These are phyloP conservation scores for Pouteria campechiana DNA, from an alignment of 179 eudicot species.

Conservation along the genomic window DNA sequence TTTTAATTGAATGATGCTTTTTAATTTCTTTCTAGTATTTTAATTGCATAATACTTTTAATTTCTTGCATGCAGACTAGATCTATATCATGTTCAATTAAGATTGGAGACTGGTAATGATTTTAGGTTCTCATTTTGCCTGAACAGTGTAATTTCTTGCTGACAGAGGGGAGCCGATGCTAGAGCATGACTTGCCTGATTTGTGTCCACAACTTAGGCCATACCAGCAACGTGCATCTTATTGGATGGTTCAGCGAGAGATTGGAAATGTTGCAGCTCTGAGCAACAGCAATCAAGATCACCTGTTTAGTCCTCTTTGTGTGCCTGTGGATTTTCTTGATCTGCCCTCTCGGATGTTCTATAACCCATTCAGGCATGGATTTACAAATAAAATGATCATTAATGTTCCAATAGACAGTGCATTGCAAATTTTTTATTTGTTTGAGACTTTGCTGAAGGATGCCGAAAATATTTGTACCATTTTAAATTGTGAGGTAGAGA, in stretches of 20 bases:
- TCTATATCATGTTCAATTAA: background rate
- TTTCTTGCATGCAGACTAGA: too few relatives aligned
- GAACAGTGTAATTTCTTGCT: background rate
- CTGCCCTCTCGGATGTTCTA: slow-evolving; percentile 55
- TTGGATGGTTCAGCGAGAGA: slow-evolving; percentile 95
- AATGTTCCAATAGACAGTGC: too few relatives aligned
- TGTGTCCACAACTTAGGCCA: slow-evolving; percentile 89
- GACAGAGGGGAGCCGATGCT: slow-evolving; percentile 65
- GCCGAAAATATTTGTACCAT: too few relatives aligned
- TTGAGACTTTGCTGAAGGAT: too few relatives aligned
- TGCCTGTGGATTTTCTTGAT: slow-evolving; percentile 65
- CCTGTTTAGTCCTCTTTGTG: slow-evolving; percentile 51
- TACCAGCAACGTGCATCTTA: slow-evolving; percentile 93
- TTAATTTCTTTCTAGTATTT: too few relatives aligned
- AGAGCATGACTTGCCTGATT: slow-evolving; percentile 53
- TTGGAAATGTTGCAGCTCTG: slow-evolving; percentile 22
- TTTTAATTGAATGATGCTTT: too few relatives aligned
- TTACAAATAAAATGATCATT: too few relatives aligned
- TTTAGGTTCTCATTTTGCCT: background rate
- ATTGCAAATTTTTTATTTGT: too few relatives aligned
- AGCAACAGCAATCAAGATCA: slow-evolving; percentile 21
- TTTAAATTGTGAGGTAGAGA: too few relatives aligned
- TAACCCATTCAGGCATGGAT: slow-evolving; percentile 79
- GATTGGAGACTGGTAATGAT: background rate
- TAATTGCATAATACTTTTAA: too few relatives aligned